Percentiles rank a stretch among this genome's conserved stretches.
These are phyloP conservation scores for Cinchona pubescens DNA, from an alignment of 257 asterid genomes.

Conservation along the genomic window DNA sequence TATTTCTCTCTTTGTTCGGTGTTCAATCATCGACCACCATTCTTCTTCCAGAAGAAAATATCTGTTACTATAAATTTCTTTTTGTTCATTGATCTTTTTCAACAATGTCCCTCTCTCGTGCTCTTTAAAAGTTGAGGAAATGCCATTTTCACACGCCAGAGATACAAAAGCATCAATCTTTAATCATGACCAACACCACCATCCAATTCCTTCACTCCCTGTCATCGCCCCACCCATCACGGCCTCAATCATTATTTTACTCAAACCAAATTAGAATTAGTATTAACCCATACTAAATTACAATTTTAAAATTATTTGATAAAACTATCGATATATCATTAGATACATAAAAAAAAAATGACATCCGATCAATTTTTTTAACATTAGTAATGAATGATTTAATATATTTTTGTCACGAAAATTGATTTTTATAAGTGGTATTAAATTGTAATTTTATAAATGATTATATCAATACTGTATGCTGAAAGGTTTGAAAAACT, in stretches of 20 bases:
- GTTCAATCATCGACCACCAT: background rate
- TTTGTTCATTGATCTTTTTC: background rate
- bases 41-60: background rate
- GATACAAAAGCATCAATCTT: conserved; percentile 44
- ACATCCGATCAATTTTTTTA: no score
- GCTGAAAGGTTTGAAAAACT: no score
- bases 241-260: conserved; percentile 30
- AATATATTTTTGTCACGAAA: no score
- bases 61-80: conserved; percentile 3
- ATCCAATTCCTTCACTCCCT: conserved; percentile 18
- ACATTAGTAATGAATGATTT: no score
- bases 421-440: no score
- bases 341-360: no score
- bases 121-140: conserved; percentile 38
- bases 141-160: conserved; percentile 35
- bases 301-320: no score
- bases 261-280: no score
- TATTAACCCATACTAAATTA: no score
- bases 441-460: no score
- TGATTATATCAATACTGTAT: no score
- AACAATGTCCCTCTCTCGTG: conserved; percentile 17
- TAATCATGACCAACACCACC: conserved; percentile 50
- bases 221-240: conserved; percentile 35
- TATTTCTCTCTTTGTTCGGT: background rate
- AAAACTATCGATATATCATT: no score